Evolutionary conservation across 106 monocot genomes (phyloP).

Genomic region (Agapanthus africanus): DNA sequence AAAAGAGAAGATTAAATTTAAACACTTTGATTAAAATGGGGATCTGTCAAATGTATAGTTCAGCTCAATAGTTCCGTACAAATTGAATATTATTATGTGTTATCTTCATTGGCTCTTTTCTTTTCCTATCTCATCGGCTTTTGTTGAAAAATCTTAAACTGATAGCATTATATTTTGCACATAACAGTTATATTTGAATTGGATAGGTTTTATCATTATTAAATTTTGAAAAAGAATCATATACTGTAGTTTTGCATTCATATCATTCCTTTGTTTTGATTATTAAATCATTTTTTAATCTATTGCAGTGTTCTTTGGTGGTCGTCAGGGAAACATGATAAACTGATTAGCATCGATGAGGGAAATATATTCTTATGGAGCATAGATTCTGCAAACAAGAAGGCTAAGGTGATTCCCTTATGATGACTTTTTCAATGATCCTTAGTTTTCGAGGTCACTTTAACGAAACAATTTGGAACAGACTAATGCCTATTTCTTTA

Average conservation of each 20-base stretch:
- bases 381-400: conserved; percentile 77
- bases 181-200: background rate
- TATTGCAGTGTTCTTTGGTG: conserved; percentile 94
- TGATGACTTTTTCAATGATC: background rate
- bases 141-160: background rate
- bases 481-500: background rate
- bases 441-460: background rate
- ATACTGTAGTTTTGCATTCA: background rate
- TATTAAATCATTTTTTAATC: no score
- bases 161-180: background rate
- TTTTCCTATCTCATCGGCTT: background rate
- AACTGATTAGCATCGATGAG: conserved; percentile 92
- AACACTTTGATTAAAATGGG: background rate
- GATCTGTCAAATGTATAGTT: background rate
- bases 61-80: background rate
- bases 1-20: background rate
- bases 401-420: conserved; percentile 67
- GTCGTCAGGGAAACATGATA: conserved; percentile 87
- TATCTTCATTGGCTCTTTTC: background rate
- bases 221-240: background rate
- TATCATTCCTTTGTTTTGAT: background rate
- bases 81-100: background rate
- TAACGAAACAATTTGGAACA: background rate
- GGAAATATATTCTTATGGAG: conserved; percentile 89
- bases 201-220: background rate